phyloP scores from a whole-genome alignment of 2,329 filamentous ascomycete species.

The Cordyceps pruinosa region DNA sequence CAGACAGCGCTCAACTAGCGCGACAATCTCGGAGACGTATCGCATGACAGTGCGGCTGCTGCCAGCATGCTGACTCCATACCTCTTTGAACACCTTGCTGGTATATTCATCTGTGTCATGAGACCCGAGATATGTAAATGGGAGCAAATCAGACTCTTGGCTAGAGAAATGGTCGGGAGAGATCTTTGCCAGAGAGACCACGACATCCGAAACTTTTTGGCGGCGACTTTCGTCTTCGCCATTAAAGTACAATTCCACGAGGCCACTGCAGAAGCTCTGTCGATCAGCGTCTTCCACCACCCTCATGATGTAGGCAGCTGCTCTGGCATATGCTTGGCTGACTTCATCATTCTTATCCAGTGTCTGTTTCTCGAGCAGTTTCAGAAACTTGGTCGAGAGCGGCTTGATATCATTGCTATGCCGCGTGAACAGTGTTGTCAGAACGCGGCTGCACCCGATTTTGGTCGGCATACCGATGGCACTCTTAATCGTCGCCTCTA shows the following conservation, averaged over 20 bases:
- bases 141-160: constrained; percentile 67
- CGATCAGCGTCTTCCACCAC: constrained; percentile 43
- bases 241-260: constrained; percentile 69
- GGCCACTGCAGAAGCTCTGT: constrained; percentile 43
- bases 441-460: constrained; percentile 78
- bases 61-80: constrained; percentile 87
- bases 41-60: constrained; percentile 74
- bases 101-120: constrained; percentile 80
- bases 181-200: constrained; percentile 75
- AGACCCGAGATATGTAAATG: constrained; percentile 81
- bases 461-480: constrained; percentile 91
- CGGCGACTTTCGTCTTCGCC: constrained; percentile 71
- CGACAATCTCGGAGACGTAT: constrained; percentile 76
- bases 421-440: constrained; percentile 78
- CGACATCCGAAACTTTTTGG: constrained; percentile 72
- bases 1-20: constrained; percentile 59
- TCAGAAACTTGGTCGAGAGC: constrained; percentile 69
- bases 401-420: constrained; percentile 68
- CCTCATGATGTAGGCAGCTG: constrained; percentile 77
- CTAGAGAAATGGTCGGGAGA: constrained; percentile 82
- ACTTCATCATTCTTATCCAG: constrained; percentile 93
- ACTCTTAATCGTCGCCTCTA: constrained; percentile 75
- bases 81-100: constrained; percentile 69
- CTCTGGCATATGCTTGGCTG: constrained; percentile 77
- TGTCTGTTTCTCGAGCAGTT: constrained; percentile 70